These are phyloP conservation scores for Lithohypha guttulata DNA, from an alignment of 2,329 filamentous ascomycete species.

Conservation along the genomic window DNA sequence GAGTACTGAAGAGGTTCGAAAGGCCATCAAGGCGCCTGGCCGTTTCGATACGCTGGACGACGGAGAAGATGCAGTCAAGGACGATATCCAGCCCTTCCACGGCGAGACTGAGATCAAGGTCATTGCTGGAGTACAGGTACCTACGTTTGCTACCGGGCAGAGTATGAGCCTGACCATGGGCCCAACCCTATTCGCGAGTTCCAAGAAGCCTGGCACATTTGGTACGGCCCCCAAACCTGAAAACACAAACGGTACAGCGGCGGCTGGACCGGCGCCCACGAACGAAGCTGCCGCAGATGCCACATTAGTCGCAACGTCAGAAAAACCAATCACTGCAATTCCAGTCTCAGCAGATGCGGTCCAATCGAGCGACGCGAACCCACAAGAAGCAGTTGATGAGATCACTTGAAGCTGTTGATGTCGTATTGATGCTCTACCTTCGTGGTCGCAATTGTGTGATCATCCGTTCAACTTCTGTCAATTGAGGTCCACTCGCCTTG, in stretches of 20 bases:
- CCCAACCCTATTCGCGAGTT: background rate
- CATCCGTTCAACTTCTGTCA: slow-evolving; percentile 74
- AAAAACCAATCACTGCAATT: no score
- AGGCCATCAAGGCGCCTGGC: slow-evolving; percentile 26
- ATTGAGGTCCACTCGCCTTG: slow-evolving; percentile 59
- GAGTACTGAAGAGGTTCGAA: slow-evolving; percentile 19
- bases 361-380: background rate
- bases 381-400: slow-evolving; percentile 2
- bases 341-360: no score
- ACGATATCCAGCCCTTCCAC: slow-evolving; percentile 18
- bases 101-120: slow-evolving; percentile 13
- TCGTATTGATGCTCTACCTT: slow-evolving; percentile 23
- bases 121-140: slow-evolving; percentile 12
- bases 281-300: no score
- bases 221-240: background rate
- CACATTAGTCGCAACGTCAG: no score
- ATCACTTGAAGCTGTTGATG: slow-evolving; percentile 7
- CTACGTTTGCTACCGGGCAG: slow-evolving; percentile 10
- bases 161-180: slow-evolving; percentile 3
- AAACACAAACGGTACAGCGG: background rate
- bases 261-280: no score
- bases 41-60: slow-evolving; percentile 38
- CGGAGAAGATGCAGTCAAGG: slow-evolving; percentile 37
- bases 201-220: slow-evolving; percentile 1
- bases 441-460: slow-evolving; percentile 44